A percentile compares a stretch with the other conserved stretches of the same genome.
These are phyloP conservation scores for Physaria fendleri DNA, from an alignment of 345 rosid genomes.

Conservation along the genomic window DNA sequence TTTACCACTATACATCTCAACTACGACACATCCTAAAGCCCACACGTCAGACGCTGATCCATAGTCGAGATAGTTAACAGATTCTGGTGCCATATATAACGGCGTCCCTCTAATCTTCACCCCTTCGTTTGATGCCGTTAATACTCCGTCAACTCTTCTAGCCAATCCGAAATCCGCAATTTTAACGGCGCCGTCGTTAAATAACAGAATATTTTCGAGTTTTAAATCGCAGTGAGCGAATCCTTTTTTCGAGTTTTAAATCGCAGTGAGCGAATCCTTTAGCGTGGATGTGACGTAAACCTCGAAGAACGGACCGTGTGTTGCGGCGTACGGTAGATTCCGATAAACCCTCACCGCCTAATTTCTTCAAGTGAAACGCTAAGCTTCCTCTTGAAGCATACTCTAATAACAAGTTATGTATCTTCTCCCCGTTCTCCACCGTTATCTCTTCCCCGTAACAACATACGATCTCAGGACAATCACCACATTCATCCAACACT, in stretches of 20 bases:
- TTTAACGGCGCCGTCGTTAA: conserved; percentile 36
- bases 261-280: conserved; percentile 70
- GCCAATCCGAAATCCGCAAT: conserved; percentile 79
- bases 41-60: conserved; percentile 70
- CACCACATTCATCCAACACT: conserved; percentile 38
- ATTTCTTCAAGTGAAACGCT: conserved; percentile 32
- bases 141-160: conserved; percentile 25
- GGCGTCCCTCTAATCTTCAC: conserved; percentile 64
- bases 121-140: conserved; percentile 11
- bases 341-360: conserved; percentile 33
- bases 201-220: conserved; percentile 53
- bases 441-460: conserved; percentile 50
- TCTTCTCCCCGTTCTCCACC: conserved; percentile 33
- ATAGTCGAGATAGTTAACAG: conserved; percentile 46
- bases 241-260: conserved; percentile 53
- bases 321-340: conserved; percentile 41
- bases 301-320: conserved; percentile 50
- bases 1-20: conserved; percentile 70
- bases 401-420: conserved; percentile 58
- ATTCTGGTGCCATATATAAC: conserved; percentile 72
- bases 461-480: conserved; percentile 42
- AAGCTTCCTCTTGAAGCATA: conserved; percentile 68
- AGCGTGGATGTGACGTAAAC: conserved; percentile 48
- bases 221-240: conserved; percentile 68
- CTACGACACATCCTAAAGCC: conserved; percentile 78